Percentiles rank a stretch among this genome's conserved stretches.
These are phyloP conservation scores for Rhododendron kiyosumense DNA, from an alignment of 148 eudicot species.

Conservation along the genomic window DNA sequence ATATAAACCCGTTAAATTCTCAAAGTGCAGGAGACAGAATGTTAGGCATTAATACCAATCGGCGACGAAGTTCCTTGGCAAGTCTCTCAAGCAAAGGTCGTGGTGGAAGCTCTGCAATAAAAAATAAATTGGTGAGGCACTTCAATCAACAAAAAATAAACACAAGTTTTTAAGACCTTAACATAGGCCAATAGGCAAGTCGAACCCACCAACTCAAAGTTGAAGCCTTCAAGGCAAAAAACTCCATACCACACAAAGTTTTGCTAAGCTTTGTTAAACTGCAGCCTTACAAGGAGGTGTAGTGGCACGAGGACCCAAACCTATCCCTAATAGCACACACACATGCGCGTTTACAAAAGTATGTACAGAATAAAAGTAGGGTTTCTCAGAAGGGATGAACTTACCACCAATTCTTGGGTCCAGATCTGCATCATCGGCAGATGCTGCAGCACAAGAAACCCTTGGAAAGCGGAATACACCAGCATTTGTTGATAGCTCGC, in stretches of 20 bases:
- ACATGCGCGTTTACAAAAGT: not conserved
- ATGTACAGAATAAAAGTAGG: not conserved
- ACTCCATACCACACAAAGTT: constrained; percentile 2
- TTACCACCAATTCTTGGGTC: constrained; percentile 79
- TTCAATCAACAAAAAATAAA: not conserved
- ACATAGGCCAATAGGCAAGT: not conserved
- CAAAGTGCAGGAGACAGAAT: not conserved
- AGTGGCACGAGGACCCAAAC: not conserved
- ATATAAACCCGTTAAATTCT: not conserved
- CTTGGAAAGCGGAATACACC: constrained; percentile 86
- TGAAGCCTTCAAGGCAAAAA: constrained; percentile 10
- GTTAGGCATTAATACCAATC: constrained; percentile 42
- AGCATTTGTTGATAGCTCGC: constrained; percentile 51
- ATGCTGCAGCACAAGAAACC: constrained; percentile 95
- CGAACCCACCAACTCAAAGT: not conserved
- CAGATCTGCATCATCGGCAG: constrained; percentile 95
- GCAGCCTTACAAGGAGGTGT: not conserved
- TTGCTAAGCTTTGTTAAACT: not conserved
- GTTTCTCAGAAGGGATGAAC: not conserved
- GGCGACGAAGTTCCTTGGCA: constrained; percentile 72
- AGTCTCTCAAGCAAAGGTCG: constrained; percentile 79
- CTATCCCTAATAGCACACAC: not conserved
- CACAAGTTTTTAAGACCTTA: constrained; percentile 7
- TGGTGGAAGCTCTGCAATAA: constrained; percentile 80
- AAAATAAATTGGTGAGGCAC: constrained; percentile 2